These are phyloP conservation scores for Zea luxurians DNA, from an alignment of 176 grass and related monocot species.

Conservation along the genomic window DNA sequence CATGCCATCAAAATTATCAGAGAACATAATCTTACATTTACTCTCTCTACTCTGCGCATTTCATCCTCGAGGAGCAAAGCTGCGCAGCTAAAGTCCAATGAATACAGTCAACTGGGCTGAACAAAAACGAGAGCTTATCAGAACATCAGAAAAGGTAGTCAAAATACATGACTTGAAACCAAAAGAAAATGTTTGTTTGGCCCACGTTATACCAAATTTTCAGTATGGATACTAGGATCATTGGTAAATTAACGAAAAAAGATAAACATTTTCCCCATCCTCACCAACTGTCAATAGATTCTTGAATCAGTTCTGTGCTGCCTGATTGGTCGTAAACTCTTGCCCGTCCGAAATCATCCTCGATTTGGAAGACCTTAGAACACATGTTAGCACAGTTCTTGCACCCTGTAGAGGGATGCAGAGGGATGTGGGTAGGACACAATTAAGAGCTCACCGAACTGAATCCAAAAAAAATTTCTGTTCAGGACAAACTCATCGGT, in stretches of 20 bases:
- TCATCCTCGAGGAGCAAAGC: constrained; percentile 93
- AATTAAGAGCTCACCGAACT: background rate
- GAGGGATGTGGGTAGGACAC: constrained; percentile 15
- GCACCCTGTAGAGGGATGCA: constrained; percentile 88
- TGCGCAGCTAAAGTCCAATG: constrained; percentile 97
- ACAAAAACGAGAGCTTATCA: constrained; percentile 40
- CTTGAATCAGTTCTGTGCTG: constrained; percentile 53
- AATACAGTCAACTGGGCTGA: constrained; percentile 97
- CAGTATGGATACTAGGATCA: background rate
- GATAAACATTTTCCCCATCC: constrained; percentile 1
- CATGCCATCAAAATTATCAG: background rate
- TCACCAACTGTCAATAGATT: constrained; percentile 94
- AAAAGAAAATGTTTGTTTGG: background rate
- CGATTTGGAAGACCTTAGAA: constrained; percentile 72
- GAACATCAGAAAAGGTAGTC: constrained; percentile 15
- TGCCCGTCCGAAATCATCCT: constrained; percentile 88
- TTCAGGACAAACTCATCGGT: constrained; percentile 4
- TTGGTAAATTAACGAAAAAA: background rate
- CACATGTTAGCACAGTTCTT: constrained; percentile 98
- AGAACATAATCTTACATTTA: constrained; percentile 61
- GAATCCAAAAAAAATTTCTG: background rate
- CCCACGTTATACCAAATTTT: background rate
- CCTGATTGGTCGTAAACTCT: constrained; percentile 85
- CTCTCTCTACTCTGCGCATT: constrained; percentile 96
- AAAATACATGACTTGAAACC: background rate